Conservation (phyloP, 139 green algal species). For the Gonium pectorale region DNA sequence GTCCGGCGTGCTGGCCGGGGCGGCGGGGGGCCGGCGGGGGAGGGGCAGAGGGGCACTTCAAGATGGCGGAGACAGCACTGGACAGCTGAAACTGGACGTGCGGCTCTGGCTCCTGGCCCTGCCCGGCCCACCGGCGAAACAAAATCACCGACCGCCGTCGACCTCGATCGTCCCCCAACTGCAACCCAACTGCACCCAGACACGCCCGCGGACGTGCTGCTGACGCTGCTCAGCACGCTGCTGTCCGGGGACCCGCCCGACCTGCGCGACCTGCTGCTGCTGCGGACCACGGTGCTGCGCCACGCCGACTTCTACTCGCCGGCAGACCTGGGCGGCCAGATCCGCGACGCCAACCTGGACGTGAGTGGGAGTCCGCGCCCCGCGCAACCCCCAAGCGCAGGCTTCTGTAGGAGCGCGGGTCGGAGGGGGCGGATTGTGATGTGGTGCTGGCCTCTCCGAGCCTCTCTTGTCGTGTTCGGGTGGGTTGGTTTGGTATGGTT, state of each 20-base stretch:
- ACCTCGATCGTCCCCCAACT: too few species aligned
- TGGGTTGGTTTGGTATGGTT: too few species aligned
- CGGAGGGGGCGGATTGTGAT: too few species aligned
- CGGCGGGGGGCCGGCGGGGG: too few species aligned
- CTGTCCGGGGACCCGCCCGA: conserved; percentile 29
- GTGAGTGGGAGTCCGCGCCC: neutral
- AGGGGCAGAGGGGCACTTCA: neutral
- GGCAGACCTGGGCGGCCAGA: neutral
- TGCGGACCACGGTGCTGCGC: neutral
- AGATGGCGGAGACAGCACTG: neutral
- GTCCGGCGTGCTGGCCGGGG: neutral
- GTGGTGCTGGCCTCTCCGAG: too few species aligned
- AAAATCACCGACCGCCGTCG: neutral
- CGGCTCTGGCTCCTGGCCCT: neutral
- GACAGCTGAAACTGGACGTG: neutral
- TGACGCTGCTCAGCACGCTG: conserved; percentile 49
- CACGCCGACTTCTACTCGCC: conserved; percentile 22
- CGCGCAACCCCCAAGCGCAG: neutral
- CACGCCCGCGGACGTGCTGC: conserved; percentile 11
- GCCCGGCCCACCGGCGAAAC: neutral
- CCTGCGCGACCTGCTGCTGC: conserved; percentile 21
- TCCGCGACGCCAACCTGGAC: conserved; percentile 22
- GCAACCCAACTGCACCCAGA: neutral
- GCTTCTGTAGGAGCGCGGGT: too few species aligned
- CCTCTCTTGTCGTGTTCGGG: too few species aligned